Conservation (phyloP, 2,329 filamentous ascomycete species). For the Colletotrichum simmondsii region DNA sequence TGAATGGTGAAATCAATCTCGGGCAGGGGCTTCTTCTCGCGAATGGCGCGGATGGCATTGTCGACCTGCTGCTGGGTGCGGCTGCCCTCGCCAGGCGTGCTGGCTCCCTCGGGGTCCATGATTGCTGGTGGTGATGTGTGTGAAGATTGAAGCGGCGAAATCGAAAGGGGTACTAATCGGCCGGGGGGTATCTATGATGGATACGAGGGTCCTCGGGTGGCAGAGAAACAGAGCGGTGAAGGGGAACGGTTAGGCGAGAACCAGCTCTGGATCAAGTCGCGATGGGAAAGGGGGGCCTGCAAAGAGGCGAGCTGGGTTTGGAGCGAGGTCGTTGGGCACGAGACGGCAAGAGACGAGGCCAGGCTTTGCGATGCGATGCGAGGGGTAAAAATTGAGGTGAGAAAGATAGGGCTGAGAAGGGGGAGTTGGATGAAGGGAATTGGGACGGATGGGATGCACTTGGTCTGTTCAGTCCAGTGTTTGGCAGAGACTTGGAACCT, state of each 20-base stretch:
- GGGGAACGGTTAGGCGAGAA: constrained; percentile 8
- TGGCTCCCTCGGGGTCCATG: constrained; percentile 62
- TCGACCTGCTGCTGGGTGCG: constrained; percentile 75
- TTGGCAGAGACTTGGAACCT: no score
- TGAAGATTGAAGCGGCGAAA: constrained; percentile 1
- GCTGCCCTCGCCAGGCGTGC: constrained; percentile 52
- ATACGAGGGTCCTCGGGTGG: neutral
- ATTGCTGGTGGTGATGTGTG: constrained; percentile 31
- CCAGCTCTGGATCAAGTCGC: constrained; percentile 33
- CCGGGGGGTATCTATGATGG: constrained; percentile 28
- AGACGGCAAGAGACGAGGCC: constrained; percentile 24
- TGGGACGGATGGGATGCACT: constrained; percentile 31
- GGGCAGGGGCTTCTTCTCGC: constrained; percentile 93
- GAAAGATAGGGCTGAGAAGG: constrained; percentile 42
- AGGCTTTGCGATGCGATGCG: constrained; percentile 26
- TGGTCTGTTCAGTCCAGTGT: constrained; percentile 22
- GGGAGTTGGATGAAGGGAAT: constrained; percentile 34
- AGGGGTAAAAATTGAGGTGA: constrained; percentile 35
- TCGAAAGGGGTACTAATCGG: constrained; percentile 14
- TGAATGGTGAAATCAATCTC: constrained; percentile 99
- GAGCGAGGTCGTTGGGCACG: constrained; percentile 32
- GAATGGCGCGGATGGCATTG: constrained; percentile 91
- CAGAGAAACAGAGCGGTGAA: constrained; percentile 33
- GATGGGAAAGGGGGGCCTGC: constrained; percentile 15
- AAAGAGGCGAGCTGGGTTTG: constrained; percentile 27